phyloP scores from a whole-genome alignment of 495 filamentous ascomycete species.

The Podospora didyma region DNA sequence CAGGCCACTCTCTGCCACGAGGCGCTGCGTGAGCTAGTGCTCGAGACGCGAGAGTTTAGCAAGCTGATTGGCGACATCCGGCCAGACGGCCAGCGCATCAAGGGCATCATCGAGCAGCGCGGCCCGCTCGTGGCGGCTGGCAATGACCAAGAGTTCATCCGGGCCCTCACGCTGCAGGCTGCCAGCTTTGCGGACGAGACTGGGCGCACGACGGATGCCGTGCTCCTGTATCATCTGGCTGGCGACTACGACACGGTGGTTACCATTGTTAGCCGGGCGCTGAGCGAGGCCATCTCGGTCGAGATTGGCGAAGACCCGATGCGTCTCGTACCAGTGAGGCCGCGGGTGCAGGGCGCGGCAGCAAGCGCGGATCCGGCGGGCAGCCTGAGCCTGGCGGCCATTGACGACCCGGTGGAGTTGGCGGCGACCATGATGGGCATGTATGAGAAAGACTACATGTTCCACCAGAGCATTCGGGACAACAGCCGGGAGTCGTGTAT shows the following conservation, averaged over 20 bases:
- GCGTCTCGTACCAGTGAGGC: slow-evolving; percentile 74
- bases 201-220: slow-evolving; percentile 85
- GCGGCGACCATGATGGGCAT: slow-evolving; percentile 75
- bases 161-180: slow-evolving; percentile 81
- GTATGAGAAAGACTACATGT: slow-evolving; percentile 73
- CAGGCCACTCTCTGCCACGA: slow-evolving; percentile 86
- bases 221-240: slow-evolving; percentile 89
- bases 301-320: slow-evolving; percentile 74
- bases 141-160: slow-evolving; percentile 78
- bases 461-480: slow-evolving; percentile 61
- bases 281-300: slow-evolving; percentile 79
- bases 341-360: slow-evolving; percentile 40
- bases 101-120: slow-evolving; percentile 85
- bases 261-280: slow-evolving; percentile 78
- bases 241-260: slow-evolving; percentile 92
- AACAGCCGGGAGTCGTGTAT: slow-evolving; percentile 66
- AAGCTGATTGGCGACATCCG: slow-evolving; percentile 88
- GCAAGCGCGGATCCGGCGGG: slow-evolving; percentile 39
- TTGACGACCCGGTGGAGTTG: slow-evolving; percentile 79
- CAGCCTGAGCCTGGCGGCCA: slow-evolving; percentile 75
- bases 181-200: slow-evolving; percentile 90
- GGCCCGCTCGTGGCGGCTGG: slow-evolving; percentile 74
- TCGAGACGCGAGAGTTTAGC: slow-evolving; percentile 92
- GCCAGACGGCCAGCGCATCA: slow-evolving; percentile 73
- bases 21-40: slow-evolving; percentile 87